Conservation (phyloP, 177 flowering plant genomes). For the Vitis hybrid region DNA sequence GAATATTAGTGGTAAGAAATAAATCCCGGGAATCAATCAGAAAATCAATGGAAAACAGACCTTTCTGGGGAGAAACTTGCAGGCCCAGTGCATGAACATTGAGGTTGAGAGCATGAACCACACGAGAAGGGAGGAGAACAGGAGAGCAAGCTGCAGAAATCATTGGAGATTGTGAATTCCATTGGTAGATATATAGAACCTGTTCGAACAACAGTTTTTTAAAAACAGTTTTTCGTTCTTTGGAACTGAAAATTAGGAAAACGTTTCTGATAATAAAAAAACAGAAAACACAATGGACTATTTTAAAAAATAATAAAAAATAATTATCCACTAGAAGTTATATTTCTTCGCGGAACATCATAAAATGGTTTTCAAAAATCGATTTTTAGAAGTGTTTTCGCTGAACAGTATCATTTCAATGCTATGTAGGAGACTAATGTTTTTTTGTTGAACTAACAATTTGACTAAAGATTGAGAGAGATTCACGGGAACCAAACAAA, state of each 20-base stretch:
- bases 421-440: too few relatives aligned
- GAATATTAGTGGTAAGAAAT: not conserved
- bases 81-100: constrained; percentile 66
- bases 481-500: not conserved
- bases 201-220: not conserved
- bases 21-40: not conserved
- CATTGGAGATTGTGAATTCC: not conserved
- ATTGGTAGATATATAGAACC: not conserved
- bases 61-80: constrained; percentile 40
- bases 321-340: too few relatives aligned
- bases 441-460: too few relatives aligned
- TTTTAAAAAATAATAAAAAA: too few relatives aligned
- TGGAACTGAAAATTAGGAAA: too few relatives aligned
- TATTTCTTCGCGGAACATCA: too few relatives aligned
- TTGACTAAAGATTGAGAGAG: not conserved
- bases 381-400: too few relatives aligned
- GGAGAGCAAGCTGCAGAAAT: constrained; percentile 60
- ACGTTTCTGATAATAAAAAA: too few relatives aligned
- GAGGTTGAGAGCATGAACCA: constrained; percentile 80
- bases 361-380: too few relatives aligned
- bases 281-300: too few relatives aligned
- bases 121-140: constrained; percentile 72
- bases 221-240: too few relatives aligned
- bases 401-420: too few relatives aligned
- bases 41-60: constrained; percentile 15